Conservation (phyloP, 108 stramenopile species). For the Bacterosira constricta region DNA sequence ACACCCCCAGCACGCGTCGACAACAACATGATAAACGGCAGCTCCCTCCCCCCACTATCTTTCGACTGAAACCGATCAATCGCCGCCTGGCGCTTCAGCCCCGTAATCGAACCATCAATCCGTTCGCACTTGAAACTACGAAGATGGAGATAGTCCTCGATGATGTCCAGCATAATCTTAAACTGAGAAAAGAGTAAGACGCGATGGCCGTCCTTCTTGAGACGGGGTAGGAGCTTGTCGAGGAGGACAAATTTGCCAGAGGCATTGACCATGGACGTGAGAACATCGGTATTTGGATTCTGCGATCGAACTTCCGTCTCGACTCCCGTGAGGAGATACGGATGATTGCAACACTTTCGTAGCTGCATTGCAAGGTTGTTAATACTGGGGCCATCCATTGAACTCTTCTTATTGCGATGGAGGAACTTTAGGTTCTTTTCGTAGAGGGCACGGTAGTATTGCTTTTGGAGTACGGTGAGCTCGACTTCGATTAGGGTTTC, state of each 20-base stretch:
- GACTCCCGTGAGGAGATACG: conserved; percentile 93
- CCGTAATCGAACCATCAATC: conserved; percentile 96
- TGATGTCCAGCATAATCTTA: conserved; percentile 97
- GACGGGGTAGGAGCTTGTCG: conserved; percentile 95
- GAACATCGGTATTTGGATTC: conserved; percentile 42
- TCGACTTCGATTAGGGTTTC: conserved; percentile 97
- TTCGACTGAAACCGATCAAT: conserved; percentile 94
- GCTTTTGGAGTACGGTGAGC: conserved; percentile 95
- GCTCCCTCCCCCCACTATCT: conserved; percentile 50
- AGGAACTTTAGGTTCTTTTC: conserved; percentile 89
- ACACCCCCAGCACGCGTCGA: conserved; percentile 96
- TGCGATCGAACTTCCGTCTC: conserved; percentile 68
- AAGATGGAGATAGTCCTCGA: conserved; percentile 91
- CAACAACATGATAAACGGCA: conserved; percentile 96
- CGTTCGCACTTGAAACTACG: conserved; percentile 82
- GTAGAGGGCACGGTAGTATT: conserved; percentile 95
- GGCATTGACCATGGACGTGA: conserved; percentile 73
- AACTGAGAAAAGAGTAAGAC: conserved; percentile 97
- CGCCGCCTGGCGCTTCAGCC: conserved; percentile 86
- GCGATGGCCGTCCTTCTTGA: conserved; percentile 92
- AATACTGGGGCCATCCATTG: conserved; percentile 80
- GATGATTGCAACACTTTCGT: conserved; percentile 98
- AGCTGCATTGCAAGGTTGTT: conserved; percentile 90
- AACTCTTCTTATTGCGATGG: conserved; percentile 81
- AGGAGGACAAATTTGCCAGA: conserved; percentile 96